phyloP scores from a whole-genome alignment of 108 stramenopile species.

The Ochromonas danica region DNA sequence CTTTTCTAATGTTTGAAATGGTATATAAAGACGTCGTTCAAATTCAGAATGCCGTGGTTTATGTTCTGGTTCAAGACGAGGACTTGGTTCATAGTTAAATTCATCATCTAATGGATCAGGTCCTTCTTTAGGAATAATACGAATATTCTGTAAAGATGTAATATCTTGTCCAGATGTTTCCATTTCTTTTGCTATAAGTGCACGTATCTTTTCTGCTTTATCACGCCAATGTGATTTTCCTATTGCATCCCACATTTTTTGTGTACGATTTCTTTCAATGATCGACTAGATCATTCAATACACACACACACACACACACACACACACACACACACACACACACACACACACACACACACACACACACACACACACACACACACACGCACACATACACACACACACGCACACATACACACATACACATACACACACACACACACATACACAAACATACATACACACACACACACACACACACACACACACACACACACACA shows the following conservation, averaged over 20 bases:
- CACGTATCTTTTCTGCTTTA: not conserved
- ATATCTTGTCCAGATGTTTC: not conserved
- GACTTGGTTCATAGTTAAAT: not conserved
- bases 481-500: no score
- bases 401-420: no score
- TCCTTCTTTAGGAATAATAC: not conserved
- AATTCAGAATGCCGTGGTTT: no score
- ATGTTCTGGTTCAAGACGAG: not conserved
- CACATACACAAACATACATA: no score
- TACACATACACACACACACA: no score
- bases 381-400: no score
- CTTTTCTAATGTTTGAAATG: not conserved
- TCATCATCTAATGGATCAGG: constrained; percentile 17
- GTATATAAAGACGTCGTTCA: no score
- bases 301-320: not conserved
- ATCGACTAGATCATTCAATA: not conserved
- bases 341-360: no score
- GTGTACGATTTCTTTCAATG: not conserved
- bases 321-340: no score
- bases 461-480: no score
- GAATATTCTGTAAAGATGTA: not conserved
- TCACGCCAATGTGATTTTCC: constrained; percentile 1
- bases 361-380: no score
- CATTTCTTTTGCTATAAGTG: not conserved
- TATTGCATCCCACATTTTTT: constrained; percentile 9